Evolutionary conservation across 352 stramenopile genomes (phyloP).

Genomic region (Phytophthora brassicae): DNA sequence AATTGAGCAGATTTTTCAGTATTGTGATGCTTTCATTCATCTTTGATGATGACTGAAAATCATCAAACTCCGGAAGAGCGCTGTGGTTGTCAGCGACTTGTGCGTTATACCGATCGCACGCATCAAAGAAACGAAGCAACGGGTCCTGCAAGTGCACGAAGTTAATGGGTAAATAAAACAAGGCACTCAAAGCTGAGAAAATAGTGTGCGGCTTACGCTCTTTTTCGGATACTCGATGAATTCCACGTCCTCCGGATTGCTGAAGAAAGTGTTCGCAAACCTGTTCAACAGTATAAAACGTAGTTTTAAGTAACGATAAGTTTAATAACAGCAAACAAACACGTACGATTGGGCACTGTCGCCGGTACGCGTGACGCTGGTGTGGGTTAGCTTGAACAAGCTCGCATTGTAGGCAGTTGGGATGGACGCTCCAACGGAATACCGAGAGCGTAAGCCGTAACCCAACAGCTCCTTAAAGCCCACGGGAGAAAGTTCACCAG

Average conservation of each 20-base stretch:
- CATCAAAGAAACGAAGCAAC: constrained; percentile 72
- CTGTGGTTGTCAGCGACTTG: constrained; percentile 55
- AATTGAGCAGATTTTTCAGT: constrained; percentile 44
- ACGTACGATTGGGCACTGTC: constrained; percentile 52
- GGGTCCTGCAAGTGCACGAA: constrained; percentile 34
- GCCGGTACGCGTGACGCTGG: constrained; percentile 46
- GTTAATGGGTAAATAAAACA: neutral
- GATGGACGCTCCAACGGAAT: constrained; percentile 7
- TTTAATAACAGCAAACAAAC: neutral
- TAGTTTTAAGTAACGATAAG: neutral
- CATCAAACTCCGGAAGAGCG: constrained; percentile 35
- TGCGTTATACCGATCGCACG: constrained; percentile 51
- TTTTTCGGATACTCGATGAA: constrained; percentile 51
- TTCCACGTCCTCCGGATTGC: constrained; percentile 52
- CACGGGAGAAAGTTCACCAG: constrained; percentile 36
- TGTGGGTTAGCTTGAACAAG: constrained; percentile 58
- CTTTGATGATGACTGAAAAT: constrained; percentile 38
- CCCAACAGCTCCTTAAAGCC: constrained; percentile 38
- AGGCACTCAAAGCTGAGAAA: neutral
- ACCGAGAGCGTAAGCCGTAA: constrained; percentile 39
- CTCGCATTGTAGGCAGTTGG: constrained; percentile 34
- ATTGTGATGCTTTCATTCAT: constrained; percentile 34
- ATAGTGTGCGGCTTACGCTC: constrained; percentile 23
- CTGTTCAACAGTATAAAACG: constrained; percentile 20
- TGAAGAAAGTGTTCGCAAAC: constrained; percentile 63